Conservation (phyloP, 2,329 filamentous ascomycete species). For the Exophiala alcalophila region DNA sequence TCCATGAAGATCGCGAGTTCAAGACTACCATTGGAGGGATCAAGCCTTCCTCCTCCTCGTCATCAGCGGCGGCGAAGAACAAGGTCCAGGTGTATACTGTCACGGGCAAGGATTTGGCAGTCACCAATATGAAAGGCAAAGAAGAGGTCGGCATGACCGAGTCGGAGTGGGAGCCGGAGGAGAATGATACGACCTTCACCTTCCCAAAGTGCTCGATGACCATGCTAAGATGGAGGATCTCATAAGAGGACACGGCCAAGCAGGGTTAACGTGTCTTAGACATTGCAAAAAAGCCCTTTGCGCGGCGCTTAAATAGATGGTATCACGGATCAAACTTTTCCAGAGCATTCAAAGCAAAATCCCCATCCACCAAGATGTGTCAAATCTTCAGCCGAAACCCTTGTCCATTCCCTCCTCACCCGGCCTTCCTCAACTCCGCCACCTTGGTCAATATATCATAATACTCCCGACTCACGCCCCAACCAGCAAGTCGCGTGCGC, state of each 20-base stretch:
- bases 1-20: slow-evolving; percentile 60
- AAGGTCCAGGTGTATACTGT: slow-evolving; percentile 61
- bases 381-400: not conserved
- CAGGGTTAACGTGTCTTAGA: too few species aligned
- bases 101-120: slow-evolving; percentile 54
- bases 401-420: not conserved
- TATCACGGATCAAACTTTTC: too few species aligned
- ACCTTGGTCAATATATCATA: slow-evolving; percentile 36
- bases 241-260: not conserved
- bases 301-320: too few species aligned
- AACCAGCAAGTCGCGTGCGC: slow-evolving; percentile 30
- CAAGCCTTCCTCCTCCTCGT: slow-evolving; percentile 35
- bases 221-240: slow-evolving; percentile 57
- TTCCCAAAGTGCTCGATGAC: slow-evolving; percentile 71
- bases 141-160: slow-evolving; percentile 62
- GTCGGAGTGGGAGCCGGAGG: slow-evolving; percentile 58
- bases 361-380: too few species aligned
- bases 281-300: too few species aligned
- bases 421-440: slow-evolving; percentile 31
- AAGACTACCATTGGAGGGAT: slow-evolving; percentile 42
- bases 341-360: too few species aligned
- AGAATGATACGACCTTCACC: slow-evolving; percentile 53
- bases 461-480: slow-evolving; percentile 38
- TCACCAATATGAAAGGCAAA: slow-evolving; percentile 61
- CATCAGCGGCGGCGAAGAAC: too few species aligned